Conservation (phyloP, 441 rosid genomes). For the Manihot esculenta region DNA sequence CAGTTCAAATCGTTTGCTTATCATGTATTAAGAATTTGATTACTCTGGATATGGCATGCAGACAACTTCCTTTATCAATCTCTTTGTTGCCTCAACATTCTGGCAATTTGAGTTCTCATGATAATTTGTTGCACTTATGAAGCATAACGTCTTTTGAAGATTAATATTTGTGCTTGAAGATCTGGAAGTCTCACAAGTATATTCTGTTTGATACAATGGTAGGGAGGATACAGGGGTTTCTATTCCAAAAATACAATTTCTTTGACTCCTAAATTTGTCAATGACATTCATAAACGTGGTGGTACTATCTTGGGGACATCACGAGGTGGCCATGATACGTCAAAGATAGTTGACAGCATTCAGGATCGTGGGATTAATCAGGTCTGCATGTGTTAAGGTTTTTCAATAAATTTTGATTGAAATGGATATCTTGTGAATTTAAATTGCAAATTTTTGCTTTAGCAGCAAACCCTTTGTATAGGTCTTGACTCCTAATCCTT, state of each 20-base stretch:
- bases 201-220: conserved; percentile 16
- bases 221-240: conserved; percentile 88
- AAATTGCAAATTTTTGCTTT: neutral
- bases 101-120: neutral
- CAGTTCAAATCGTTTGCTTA: neutral
- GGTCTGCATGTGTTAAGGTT: conserved; percentile 32
- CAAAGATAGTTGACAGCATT: conserved; percentile 80
- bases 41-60: neutral
- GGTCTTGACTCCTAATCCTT: conserved; percentile 18
- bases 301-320: conserved; percentile 83
- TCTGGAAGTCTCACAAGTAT: neutral
- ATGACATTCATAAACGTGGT: conserved; percentile 84
- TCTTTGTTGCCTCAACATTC: neutral
- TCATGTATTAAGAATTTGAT: neutral
- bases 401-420: conserved; percentile 4
- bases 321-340: conserved; percentile 70
- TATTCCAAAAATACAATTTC: conserved; percentile 63
- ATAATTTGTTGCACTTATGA: neutral
- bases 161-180: neutral
- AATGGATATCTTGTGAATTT: neutral
- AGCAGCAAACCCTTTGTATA: neutral
- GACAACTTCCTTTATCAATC: neutral
- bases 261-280: conserved; percentile 61
- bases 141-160: neutral
- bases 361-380: conserved; percentile 81